Evolutionary conservation across 2,329 filamentous ascomycete species (phyloP).

Genomic region (Penicillium digitatum): DNA sequence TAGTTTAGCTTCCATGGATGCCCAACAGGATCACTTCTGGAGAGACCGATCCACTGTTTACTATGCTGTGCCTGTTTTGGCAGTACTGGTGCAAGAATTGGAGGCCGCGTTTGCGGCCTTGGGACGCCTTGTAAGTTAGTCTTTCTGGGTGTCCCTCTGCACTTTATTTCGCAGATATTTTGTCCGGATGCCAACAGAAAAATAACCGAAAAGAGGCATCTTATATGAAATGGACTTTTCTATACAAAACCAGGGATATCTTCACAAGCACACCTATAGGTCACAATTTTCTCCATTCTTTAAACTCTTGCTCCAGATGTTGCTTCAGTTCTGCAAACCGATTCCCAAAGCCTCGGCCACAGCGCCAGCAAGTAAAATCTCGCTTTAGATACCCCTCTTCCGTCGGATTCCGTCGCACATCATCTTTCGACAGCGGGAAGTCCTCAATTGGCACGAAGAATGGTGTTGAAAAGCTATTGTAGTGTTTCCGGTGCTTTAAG

Average conservation of each 20-base stretch:
- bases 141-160: too few species aligned
- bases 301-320: slow-evolving; percentile 72
- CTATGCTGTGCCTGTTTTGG: background rate
- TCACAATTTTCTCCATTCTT: slow-evolving; percentile 66
- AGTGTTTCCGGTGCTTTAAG: slow-evolving; percentile 79
- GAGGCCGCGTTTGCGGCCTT: too few species aligned
- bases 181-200: too few species aligned
- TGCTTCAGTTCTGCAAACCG: slow-evolving; percentile 69
- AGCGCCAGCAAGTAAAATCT: slow-evolving; percentile 81
- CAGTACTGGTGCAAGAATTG: background rate
- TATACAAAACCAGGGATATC: background rate
- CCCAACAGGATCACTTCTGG: slow-evolving; percentile 5
- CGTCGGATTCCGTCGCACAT: slow-evolving; percentile 58
- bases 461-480: slow-evolving; percentile 81
- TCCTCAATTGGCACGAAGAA: slow-evolving; percentile 78
- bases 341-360: slow-evolving; percentile 68
- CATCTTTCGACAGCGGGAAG: slow-evolving; percentile 68
- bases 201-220: too few species aligned
- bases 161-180: too few species aligned
- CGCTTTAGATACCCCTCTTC: slow-evolving; percentile 57
- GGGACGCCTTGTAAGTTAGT: too few species aligned
- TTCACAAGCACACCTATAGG: background rate
- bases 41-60: slow-evolving; percentile 2
- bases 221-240: too few species aligned
- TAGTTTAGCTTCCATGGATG: slow-evolving; percentile 4